Percentiles rank a stretch among this genome's conserved stretches.
phyloP scores from a whole-genome alignment of 306 rosid genomes.

The Cicer pinnatifidum region DNA sequence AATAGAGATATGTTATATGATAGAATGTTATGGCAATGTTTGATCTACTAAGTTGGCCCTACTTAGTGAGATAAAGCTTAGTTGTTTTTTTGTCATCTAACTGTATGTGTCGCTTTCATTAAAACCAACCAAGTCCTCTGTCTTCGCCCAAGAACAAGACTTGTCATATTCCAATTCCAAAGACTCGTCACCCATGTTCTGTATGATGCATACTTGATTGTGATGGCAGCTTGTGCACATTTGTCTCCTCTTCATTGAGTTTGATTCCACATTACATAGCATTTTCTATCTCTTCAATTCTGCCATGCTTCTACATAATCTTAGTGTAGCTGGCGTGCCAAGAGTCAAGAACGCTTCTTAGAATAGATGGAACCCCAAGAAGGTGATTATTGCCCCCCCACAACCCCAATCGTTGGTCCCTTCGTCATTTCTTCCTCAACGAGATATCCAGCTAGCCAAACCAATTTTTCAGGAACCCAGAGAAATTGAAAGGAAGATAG shows the following conservation, averaged over 20 bases:
- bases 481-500: not conserved
- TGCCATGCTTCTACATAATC: not conserved
- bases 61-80: no score
- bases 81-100: not conserved
- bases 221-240: not conserved
- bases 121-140: not conserved
- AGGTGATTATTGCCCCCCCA: not conserved
- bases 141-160: constrained; percentile 14
- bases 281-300: not conserved
- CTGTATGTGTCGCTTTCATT: not conserved
- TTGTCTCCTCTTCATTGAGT: not conserved
- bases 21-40: no score
- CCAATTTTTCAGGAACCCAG: not conserved
- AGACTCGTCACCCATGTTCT: not conserved
- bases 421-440: not conserved
- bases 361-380: constrained; percentile 7
- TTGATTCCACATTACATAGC: not conserved
- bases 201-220: not conserved
- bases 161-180: not conserved
- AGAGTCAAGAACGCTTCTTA: not conserved
- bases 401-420: not conserved
- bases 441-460: not conserved
- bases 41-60: no score
- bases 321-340: constrained; percentile 2
- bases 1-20: no score